Evolutionary conservation across 2,329 filamentous ascomycete genomes (phyloP).

Genomic region (Zasmidium citrigriseum): DNA sequence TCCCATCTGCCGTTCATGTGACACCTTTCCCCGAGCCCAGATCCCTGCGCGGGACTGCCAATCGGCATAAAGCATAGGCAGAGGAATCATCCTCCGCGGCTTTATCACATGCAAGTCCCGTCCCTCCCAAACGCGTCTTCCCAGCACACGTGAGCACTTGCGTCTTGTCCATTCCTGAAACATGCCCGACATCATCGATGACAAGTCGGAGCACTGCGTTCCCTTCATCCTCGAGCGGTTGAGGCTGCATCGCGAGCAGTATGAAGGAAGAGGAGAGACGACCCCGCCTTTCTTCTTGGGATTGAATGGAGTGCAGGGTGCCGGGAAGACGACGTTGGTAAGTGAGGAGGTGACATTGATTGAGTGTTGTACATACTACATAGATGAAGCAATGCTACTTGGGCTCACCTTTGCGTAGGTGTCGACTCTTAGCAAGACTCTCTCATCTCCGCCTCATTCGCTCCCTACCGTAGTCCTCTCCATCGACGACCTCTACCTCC

Average conservation of each 20-base stretch:
- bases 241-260: constrained; percentile 48
- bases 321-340: constrained; percentile 87
- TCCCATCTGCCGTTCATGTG: constrained; percentile 9
- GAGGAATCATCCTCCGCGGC: constrained; percentile 6
- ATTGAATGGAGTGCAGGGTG: constrained; percentile 87
- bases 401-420: constrained; percentile 44
- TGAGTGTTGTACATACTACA: too few relatives aligned
- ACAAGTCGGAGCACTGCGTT: constrained; percentile 76
- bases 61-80: neutral
- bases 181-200: constrained; percentile 65
- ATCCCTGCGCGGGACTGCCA: neutral
- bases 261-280: constrained; percentile 35
- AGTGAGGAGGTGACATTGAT: constrained; percentile 24
- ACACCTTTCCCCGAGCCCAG: neutral
- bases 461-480: constrained; percentile 71
- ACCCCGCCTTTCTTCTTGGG: constrained; percentile 77
- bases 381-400: neutral
- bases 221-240: constrained; percentile 71
- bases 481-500: constrained; percentile 88
- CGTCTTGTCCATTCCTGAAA: neutral
- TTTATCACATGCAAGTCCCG: constrained; percentile 22
- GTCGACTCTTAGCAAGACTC: constrained; percentile 61
- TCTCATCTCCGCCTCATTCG: constrained; percentile 59
- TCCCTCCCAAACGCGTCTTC: neutral
- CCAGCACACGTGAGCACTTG: constrained; percentile 8